Evolutionary conservation across 2,329 filamentous ascomycete species (phyloP).

Genomic region (Calonectria hawksworthii): DNA sequence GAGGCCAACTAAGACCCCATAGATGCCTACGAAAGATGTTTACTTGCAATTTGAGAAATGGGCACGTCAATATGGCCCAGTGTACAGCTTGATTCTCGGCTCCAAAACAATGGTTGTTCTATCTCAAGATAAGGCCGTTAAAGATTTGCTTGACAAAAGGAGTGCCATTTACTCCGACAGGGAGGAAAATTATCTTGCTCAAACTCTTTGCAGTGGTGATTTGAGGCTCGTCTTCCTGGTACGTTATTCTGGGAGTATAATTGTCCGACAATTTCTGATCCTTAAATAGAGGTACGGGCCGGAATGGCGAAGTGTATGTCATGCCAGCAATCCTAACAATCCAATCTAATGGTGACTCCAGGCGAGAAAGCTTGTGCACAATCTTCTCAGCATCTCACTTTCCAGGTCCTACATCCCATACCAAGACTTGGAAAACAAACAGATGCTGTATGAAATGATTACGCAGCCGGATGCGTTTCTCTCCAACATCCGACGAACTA

Average conservation of each 20-base stretch:
- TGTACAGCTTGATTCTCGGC: not conserved
- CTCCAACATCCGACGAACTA: not conserved
- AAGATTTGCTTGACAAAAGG: not conserved
- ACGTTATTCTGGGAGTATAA: not conserved
- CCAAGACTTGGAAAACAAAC: constrained; percentile 2
- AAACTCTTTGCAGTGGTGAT: not conserved
- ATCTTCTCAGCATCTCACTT: not conserved
- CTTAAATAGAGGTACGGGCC: not conserved
- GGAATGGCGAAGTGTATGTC: not conserved
- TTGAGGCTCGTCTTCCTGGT: not conserved
- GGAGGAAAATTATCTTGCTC: not conserved
- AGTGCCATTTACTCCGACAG: not conserved
- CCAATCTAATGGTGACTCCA: not conserved
- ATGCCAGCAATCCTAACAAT: too few species aligned
- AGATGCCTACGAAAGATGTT: not conserved
- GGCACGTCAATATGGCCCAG: not conserved
- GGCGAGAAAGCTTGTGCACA: not conserved
- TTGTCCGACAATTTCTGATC: not conserved
- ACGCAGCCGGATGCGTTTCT: not conserved
- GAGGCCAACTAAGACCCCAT: not conserved
- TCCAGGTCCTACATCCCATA: not conserved
- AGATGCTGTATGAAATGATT: not conserved
- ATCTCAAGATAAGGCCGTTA: not conserved
- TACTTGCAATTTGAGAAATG: not conserved
- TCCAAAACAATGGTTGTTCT: not conserved